Evolutionary conservation across 805 yeast species (phyloP).

Genomic region (Metschnikowia shivogae): DNA sequence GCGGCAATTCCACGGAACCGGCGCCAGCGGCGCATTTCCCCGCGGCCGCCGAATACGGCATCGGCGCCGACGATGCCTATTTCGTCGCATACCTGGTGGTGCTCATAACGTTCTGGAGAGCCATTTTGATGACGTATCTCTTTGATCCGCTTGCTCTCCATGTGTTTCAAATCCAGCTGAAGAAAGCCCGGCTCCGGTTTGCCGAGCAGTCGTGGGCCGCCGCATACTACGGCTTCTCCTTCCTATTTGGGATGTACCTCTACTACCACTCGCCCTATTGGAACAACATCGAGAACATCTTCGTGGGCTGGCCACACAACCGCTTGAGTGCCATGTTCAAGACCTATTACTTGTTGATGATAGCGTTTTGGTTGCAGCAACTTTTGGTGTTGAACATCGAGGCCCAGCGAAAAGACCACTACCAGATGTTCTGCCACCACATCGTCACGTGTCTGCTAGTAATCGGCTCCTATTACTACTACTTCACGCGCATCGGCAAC

Average conservation of each 20-base stretch:
- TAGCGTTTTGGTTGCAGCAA: slow-evolving; percentile 81
- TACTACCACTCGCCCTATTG: slow-evolving; percentile 58
- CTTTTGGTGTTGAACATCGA: slow-evolving; percentile 73
- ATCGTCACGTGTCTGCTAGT: slow-evolving; percentile 69
- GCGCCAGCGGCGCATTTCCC: background rate
- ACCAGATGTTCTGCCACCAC: slow-evolving; percentile 87
- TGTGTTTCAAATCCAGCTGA: slow-evolving; percentile 39
- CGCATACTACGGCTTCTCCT: slow-evolving; percentile 54
- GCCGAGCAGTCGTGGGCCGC: slow-evolving; percentile 85
- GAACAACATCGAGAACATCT: slow-evolving; percentile 53
- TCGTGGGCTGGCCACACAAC: slow-evolving; percentile 72
- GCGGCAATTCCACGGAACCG: background rate
- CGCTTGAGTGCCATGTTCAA: slow-evolving; percentile 51
- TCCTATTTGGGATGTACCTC: slow-evolving; percentile 53
- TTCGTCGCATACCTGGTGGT: slow-evolving; percentile 53
- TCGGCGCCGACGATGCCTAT: slow-evolving; percentile 53
- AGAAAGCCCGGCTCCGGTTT: slow-evolving; percentile 60
- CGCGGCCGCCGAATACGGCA: slow-evolving; percentile 39
- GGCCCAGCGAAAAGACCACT: slow-evolving; percentile 73
- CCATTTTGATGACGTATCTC: slow-evolving; percentile 53
- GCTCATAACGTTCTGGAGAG: slow-evolving; percentile 53
- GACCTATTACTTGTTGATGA: slow-evolving; percentile 64
- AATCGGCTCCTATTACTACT: slow-evolving; percentile 66
- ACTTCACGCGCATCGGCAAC: slow-evolving; percentile 76
- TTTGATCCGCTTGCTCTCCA: slow-evolving; percentile 53